Conservation (phyloP, 1,139 yeast genomes). For the Pichia sp. region DNA sequence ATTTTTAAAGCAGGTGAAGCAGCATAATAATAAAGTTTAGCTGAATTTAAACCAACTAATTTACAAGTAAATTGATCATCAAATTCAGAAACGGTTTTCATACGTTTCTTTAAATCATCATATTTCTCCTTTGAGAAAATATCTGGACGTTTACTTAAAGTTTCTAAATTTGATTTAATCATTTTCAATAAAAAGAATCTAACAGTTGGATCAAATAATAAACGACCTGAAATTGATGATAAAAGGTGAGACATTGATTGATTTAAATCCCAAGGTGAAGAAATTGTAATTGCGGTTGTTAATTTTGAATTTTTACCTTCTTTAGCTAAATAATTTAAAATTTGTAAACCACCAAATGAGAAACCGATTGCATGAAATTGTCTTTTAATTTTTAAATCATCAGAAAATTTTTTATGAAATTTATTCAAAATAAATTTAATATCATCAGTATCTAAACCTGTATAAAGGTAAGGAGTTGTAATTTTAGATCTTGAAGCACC, state of each 20-base stretch:
- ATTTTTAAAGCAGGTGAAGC: constrained; percentile 60
- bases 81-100: constrained; percentile 45
- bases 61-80: constrained; percentile 68
- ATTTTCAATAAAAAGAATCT: constrained; percentile 44
- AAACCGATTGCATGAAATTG: constrained; percentile 77
- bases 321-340: constrained; percentile 73
- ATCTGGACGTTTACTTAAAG: constrained; percentile 35
- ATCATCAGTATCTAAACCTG: constrained; percentile 69
- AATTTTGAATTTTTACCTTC: constrained; percentile 49
- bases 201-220: constrained; percentile 53
- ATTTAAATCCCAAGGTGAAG: constrained; percentile 80
- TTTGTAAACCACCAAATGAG: constrained; percentile 77
- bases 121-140: constrained; percentile 25
- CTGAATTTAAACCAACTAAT: constrained; percentile 60
- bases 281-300: constrained; percentile 60
- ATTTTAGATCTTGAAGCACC: constrained; percentile 84
- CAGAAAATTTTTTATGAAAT: constrained; percentile 26
- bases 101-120: constrained; percentile 26
- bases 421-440: constrained; percentile 49
- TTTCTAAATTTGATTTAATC: constrained; percentile 39
- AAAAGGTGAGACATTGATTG: constrained; percentile 46
- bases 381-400: constrained; percentile 42
- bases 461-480: constrained; percentile 66
- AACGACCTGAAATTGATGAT: constrained; percentile 50
- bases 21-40: constrained; percentile 61